Conservation (phyloP, 108 stramenopile genomes). For the Cafeteria roenbergensis region DNA sequence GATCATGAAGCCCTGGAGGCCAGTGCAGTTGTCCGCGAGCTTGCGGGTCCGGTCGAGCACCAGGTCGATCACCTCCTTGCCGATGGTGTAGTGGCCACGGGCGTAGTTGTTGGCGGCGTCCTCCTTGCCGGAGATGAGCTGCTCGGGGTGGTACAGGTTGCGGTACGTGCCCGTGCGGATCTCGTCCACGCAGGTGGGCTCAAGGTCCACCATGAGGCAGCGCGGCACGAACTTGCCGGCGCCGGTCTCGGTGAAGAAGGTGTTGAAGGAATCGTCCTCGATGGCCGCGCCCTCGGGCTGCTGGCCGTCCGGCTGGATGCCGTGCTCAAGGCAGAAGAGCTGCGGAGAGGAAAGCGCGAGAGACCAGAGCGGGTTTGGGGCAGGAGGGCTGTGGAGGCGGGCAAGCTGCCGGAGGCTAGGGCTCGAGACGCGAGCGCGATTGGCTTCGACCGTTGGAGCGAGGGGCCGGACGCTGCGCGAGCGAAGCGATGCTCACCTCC, state of each 20-base stretch:
- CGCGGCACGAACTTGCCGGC: slow-evolving; percentile 40
- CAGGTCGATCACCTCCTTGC: slow-evolving; percentile 44
- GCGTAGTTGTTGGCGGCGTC: slow-evolving; percentile 44
- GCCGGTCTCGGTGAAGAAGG: slow-evolving; percentile 41
- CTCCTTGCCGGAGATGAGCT: slow-evolving; percentile 43
- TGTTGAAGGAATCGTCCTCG: slow-evolving; percentile 78
- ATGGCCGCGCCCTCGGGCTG: slow-evolving; percentile 2
- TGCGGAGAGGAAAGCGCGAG: no score
- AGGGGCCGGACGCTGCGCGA: no score
- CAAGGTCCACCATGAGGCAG: slow-evolving; percentile 32
- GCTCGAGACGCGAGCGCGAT: no score
- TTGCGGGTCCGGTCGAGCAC: slow-evolving; percentile 43
- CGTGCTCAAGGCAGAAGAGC: slow-evolving; percentile 91
- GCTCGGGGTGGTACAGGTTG: slow-evolving; percentile 45
- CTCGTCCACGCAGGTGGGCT: slow-evolving; percentile 54
- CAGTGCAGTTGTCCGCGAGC: slow-evolving; percentile 43
- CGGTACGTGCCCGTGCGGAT: slow-evolving; percentile 71
- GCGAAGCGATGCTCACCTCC: no score
- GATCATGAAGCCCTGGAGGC: slow-evolving; percentile 41
- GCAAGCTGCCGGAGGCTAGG: no score
- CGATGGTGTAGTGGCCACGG: slow-evolving; percentile 45
- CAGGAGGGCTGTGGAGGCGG: no score
- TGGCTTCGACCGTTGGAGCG: no score
- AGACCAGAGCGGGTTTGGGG: no score
- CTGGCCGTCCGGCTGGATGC: slow-evolving; percentile 64